Conservation (phyloP, 2,329 filamentous ascomycete genomes). For the Cytospora chrysosperma region DNA sequence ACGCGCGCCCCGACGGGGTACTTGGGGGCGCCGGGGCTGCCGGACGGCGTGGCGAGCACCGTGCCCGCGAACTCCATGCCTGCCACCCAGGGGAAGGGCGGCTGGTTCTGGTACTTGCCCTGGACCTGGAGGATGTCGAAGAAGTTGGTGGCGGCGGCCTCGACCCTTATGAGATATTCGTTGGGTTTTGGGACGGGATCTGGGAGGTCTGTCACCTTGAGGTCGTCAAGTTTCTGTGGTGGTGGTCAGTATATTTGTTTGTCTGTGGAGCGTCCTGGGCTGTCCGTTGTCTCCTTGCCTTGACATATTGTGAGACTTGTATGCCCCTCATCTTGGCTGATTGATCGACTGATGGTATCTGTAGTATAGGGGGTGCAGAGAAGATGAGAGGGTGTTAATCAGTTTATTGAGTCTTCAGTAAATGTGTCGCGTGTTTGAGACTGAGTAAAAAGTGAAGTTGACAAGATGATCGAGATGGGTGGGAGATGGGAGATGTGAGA, state of each 20-base stretch:
- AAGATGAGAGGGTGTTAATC: neutral
- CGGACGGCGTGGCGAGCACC: constrained; percentile 64
- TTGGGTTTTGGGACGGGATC: constrained; percentile 69
- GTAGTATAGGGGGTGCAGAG: neutral
- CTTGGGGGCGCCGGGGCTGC: constrained; percentile 45
- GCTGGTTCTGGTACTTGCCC: constrained; percentile 93
- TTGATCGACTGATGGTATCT: neutral
- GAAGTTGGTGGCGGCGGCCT: constrained; percentile 89
- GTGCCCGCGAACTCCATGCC: constrained; percentile 85
- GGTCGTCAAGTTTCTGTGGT: constrained; percentile 70
- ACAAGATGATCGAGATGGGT: too few relatives aligned
- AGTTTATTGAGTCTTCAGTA: neutral
- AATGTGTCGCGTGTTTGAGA: neutral
- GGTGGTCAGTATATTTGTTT: neutral
- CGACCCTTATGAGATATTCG: constrained; percentile 85
- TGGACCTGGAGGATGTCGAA: constrained; percentile 95
- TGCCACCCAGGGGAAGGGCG: constrained; percentile 82
- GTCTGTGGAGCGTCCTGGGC: too few relatives aligned
- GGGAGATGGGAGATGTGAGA: neutral
- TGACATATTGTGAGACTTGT: constrained; percentile 36
- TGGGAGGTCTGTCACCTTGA: constrained; percentile 71
- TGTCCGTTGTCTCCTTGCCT: constrained; percentile 28
- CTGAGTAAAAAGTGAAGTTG: neutral
- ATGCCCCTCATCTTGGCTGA: constrained; percentile 35
- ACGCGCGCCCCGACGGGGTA: constrained; percentile 80